Evolutionary conservation across 345 rosid genomes (phyloP).

Genomic region (Combretum micranthum): DNA sequence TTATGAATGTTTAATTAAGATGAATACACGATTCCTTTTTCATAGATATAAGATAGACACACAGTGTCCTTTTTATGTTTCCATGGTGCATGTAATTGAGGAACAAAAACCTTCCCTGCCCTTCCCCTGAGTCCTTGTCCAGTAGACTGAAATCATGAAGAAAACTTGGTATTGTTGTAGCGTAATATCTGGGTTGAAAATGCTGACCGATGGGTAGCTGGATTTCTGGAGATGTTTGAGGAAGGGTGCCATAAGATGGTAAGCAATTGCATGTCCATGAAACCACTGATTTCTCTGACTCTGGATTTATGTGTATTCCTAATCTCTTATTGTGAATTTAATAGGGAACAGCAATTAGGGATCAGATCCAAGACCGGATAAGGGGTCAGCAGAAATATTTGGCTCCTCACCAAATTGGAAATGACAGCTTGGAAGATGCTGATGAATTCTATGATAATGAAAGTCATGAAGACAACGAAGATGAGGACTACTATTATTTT

Average conservation of each 20-base stretch:
- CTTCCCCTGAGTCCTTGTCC: background rate
- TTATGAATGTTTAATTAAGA: too few relatives aligned
- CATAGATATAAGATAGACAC: too few relatives aligned
- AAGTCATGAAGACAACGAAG: conserved; percentile 28
- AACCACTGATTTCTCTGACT: background rate
- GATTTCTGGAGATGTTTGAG: conserved; percentile 96
- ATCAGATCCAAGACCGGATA: conserved; percentile 67
- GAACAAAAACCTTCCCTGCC: too few relatives aligned
- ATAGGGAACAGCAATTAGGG: conserved; percentile 86
- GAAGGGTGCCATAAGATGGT: conserved; percentile 99
- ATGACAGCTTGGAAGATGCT: conserved; percentile 26
- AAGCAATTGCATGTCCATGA: conserved; percentile 11
- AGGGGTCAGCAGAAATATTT: conserved; percentile 32
- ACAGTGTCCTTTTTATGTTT: too few relatives aligned
- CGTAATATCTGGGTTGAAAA: conserved; percentile 95
- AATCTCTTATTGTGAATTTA: background rate
- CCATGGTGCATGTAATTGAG: too few relatives aligned
- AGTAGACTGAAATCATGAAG: conserved; percentile 71
- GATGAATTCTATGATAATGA: conserved; percentile 37
- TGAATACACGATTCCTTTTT: too few relatives aligned
- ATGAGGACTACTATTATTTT: conserved; percentile 16
- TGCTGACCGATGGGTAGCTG: conserved; percentile 97
- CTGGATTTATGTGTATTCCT: background rate
- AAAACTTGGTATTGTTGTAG: conserved; percentile 56
- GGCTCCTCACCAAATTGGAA: conserved; percentile 24